These are phyloP conservation scores for Chimonanthus praecox DNA, from an alignment of 164 flowering plant species.

Conservation along the genomic window DNA sequence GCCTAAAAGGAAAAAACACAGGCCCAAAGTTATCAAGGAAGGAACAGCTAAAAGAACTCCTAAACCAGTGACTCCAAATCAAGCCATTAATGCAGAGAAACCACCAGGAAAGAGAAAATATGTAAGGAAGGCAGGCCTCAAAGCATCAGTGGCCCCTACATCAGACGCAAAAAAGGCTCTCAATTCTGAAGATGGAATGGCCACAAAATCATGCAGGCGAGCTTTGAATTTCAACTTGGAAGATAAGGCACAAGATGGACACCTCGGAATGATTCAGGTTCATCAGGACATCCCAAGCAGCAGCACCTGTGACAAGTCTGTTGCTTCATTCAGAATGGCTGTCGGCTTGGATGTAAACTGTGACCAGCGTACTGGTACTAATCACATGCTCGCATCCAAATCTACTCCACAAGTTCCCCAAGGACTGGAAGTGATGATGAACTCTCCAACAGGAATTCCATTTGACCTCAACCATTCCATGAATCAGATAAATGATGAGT, in stretches of 20 bases:
- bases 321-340: neutral
- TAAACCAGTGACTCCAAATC: slow-evolving; percentile 24
- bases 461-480: slow-evolving; percentile 26
- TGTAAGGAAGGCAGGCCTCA: slow-evolving; percentile 6
- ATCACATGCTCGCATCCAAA: neutral
- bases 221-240: slow-evolving; percentile 33
- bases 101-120: slow-evolving; percentile 8
- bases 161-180: slow-evolving; percentile 5
- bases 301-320: neutral
- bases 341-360: neutral
- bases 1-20: slow-evolving; percentile 26
- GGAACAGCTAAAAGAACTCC: slow-evolving; percentile 41
- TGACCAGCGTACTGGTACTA: neutral
- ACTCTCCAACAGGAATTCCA: slow-evolving; percentile 19
- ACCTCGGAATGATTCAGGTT: neutral
- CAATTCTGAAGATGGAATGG: slow-evolving; percentile 3
- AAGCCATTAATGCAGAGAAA: neutral
- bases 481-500: slow-evolving; percentile 15
- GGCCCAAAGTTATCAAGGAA: slow-evolving; percentile 62
- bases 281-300: slow-evolving; percentile 2
- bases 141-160: neutral
- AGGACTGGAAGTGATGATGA: slow-evolving; percentile 17
- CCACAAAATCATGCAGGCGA: slow-evolving; percentile 41
- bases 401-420: slow-evolving; percentile 7
- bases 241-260: slow-evolving; percentile 16